Base-by-base conservation (phyloP, 1,284 basidiomycete genomes). In the Kwoniella shivajii region DNA sequence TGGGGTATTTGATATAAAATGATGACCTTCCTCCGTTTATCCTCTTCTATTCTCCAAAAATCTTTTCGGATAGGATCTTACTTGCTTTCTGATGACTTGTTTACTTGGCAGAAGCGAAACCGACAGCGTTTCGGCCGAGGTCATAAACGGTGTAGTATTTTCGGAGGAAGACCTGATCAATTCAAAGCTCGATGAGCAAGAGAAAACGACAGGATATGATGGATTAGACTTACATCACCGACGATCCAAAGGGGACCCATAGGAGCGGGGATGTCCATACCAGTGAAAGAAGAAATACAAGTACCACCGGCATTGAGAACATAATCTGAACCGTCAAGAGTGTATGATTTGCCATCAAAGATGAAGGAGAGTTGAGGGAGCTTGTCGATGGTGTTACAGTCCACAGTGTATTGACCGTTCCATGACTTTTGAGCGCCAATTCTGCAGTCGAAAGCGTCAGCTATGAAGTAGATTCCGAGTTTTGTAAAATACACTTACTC, bases 121-220 rank as follows among this genome's bases (percentile, higher is more conserved):
- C 75, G 33, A 76, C 75, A 30, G 72, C 69, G 60, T 71, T 78
- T 42, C 80, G 82, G 44, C 86, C 90, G 46, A 92, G 84, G 76
- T 99, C 93, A 75, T 98, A 98, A 26, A 98, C 90, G 22, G 92
- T 95, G 82, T 87, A 95, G 81, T 90, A 96, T 71, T 85, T 87
- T 72, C 91, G 85, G 56, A 92, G 84, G 84, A 93, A 93, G 68
- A 64, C 65, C 65, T 67, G 36, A 38, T 52, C 41, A 52, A n/a
- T n/a, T n/a, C n/a, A n/a, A 26, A 10, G 34, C 10, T 36, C 34
- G 34, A 10, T n/a, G 42, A 51, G 54, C 33, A 26, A 31, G 24
- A 20, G 37, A 13, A 29, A 31, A 26, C 29, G 50, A 6, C n/a
- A 42, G 46, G 45, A 44, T 44, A 30, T 16, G 42, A 13, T 14